Conservation (phyloP, 176 grass and related monocot genomes). For the Eragrostis nindensis region DNA sequence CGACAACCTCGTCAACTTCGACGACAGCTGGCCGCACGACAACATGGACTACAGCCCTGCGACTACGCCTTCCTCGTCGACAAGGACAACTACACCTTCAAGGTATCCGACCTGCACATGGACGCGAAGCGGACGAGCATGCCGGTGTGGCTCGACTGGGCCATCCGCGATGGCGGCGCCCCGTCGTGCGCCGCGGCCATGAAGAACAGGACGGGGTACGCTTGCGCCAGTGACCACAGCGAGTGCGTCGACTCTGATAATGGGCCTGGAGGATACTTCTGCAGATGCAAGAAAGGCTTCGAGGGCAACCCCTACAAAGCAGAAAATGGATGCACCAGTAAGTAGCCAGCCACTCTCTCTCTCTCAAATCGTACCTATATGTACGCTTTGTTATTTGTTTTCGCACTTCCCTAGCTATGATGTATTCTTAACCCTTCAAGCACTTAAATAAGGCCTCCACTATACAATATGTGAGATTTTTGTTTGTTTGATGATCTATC, state of each 20-base stretch:
- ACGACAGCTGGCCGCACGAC: background rate
- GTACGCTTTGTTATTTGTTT: too few relatives aligned
- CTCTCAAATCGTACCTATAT: too few relatives aligned
- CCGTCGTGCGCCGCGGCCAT: background rate
- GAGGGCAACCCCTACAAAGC: conserved; percentile 34
- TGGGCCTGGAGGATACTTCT: conserved; percentile 22
- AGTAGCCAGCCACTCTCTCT: background rate
- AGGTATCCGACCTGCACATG: background rate
- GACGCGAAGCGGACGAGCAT: background rate
- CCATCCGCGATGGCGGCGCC: background rate
- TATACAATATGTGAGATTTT: too few relatives aligned
- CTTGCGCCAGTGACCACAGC: conserved; percentile 19
- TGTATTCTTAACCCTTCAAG: too few relatives aligned
- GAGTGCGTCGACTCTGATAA: conserved; percentile 34
- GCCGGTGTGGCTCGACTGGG: conserved; percentile 48
- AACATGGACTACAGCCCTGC: conserved; percentile 7
- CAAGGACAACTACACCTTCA: background rate
- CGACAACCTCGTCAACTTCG: background rate
- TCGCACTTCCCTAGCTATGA: too few relatives aligned
- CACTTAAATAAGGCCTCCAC: too few relatives aligned
- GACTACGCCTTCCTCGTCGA: conserved; percentile 35
- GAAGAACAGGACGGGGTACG: background rate
- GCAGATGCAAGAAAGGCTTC: conserved; percentile 19
- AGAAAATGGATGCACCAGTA: conserved; percentile 19
- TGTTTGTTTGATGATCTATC: too few relatives aligned